Percentiles rank a stretch among this genome's conserved stretches.
Conservation (phyloP, 306 rosid genomes). For the Styphnolobium japonicum region DNA sequence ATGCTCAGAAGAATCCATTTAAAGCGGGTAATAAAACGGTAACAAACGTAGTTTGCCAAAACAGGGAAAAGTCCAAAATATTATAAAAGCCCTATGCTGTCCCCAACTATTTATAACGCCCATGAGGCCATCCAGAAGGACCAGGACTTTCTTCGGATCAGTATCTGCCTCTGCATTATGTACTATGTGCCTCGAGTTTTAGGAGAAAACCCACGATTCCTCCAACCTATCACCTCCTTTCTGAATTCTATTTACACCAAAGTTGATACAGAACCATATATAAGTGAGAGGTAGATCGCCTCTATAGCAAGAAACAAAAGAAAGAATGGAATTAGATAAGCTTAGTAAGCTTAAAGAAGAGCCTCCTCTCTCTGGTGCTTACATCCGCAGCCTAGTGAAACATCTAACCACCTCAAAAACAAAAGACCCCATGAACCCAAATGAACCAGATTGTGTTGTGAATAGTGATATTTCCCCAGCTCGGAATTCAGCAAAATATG, state of each 20-base stretch:
- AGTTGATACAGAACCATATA: background rate
- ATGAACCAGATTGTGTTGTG: constrained; percentile 12
- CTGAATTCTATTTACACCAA: constrained; percentile 29
- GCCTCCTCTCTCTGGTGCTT: constrained; percentile 62
- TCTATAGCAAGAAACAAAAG: constrained; percentile 28
- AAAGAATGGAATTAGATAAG: constrained; percentile 44
- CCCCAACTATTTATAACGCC: constrained; percentile 68
- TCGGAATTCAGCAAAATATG: constrained; percentile 25
- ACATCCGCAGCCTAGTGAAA: constrained; percentile 59
- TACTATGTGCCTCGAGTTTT: constrained; percentile 39
- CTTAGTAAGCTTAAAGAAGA: constrained; percentile 36
- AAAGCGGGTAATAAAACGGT: constrained; percentile 33
- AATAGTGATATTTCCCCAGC: background rate
- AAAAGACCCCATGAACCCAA: constrained; percentile 45
- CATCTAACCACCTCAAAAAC: constrained; percentile 54
- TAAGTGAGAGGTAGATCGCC: constrained; percentile 32
- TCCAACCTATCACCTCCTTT: constrained; percentile 35
- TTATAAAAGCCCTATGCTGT: constrained; percentile 49
- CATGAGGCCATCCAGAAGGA: constrained; percentile 33
- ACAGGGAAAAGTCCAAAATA: constrained; percentile 48
- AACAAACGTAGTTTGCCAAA: constrained; percentile 59
- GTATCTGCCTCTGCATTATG: constrained; percentile 36
- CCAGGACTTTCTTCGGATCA: constrained; percentile 39
- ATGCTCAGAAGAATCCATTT: constrained; percentile 38
- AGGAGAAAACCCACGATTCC: constrained; percentile 46